Conservation (phyloP, 2,329 filamentous ascomycete species). For the Alternaria arbusti region DNA sequence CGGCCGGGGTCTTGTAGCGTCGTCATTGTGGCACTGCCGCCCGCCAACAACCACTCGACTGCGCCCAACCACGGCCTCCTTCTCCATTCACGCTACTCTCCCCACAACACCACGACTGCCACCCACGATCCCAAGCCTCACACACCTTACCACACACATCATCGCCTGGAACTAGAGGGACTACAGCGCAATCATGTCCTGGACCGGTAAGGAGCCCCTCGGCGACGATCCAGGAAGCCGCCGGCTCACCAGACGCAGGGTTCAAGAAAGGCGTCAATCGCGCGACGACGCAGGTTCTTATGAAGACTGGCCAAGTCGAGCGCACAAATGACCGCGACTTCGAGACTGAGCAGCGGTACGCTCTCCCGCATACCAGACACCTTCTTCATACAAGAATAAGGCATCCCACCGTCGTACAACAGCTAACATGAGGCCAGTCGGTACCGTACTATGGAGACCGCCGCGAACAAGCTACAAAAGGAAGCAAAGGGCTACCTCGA, state of each 20-base stretch:
- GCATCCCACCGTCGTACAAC: constrained; percentile 1
- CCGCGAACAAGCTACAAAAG: constrained; percentile 89
- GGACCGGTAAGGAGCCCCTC: constrained; percentile 62
- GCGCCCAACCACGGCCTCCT: constrained; percentile 17
- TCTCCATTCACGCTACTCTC: constrained; percentile 6
- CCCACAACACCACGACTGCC: constrained; percentile 3
- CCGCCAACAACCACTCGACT: constrained; percentile 15
- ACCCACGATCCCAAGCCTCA: neutral
- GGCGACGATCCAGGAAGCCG: constrained; percentile 5
- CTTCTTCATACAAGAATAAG: neutral
- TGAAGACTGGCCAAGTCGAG: constrained; percentile 99
- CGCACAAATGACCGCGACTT: constrained; percentile 99
- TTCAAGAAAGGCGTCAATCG: constrained; percentile 98
- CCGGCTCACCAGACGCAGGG: constrained; percentile 56
- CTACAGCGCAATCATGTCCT: constrained; percentile 47
- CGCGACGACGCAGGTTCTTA: constrained; percentile 99
- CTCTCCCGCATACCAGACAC: no score
- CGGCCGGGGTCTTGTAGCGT: constrained; percentile 22
- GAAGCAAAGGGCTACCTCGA: constrained; percentile 98
- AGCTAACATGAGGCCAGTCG: constrained; percentile 62
- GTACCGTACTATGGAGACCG: constrained; percentile 96
- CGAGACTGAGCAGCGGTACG: constrained; percentile 90
- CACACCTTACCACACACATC: neutral
- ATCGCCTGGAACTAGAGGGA: constrained; percentile 2
- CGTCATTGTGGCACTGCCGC: constrained; percentile 39